Base-by-base conservation (phyloP, 2,329 filamentous ascomycete species). In the Trichoderma harzianum region DNA sequence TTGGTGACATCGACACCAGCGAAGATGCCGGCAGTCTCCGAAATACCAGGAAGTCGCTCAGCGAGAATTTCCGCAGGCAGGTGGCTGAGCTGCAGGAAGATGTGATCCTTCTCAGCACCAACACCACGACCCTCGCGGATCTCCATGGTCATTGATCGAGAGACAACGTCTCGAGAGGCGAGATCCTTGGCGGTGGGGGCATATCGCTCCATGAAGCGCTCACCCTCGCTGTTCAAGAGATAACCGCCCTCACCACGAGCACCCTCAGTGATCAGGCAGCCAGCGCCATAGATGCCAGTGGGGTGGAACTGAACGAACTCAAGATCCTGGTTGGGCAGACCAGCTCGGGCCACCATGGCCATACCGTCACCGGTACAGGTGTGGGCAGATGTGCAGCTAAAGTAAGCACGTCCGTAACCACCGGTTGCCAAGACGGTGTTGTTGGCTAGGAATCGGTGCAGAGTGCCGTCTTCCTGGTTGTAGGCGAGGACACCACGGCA, bases 291-390 rank as follows among this genome's bases (percentile, higher is more conserved):
- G 85, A 99, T 98, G 90, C 95, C 95, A 76, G 95, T 98, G 71
- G 95, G 95, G 84, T 99, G 95, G 90, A 99, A 99, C 86, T 99
- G 95, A 74, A 99, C 96, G 84, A 99, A 99, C 83, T 99, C 96
- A 75, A 98, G 89, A 91, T 99, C 96, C 87, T 99, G 96, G 89
- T 97, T 97, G 78, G 96, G 95, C 53, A 99, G 92, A 83, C 96
- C 96, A 74, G 96, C 96, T 86, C 96, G 94, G 77, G 95, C 93
- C 79, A 98, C 95, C 96, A 99, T 98, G 77, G 96, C 96, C 93
- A 97, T 98, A 82, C 96, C 96, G 81, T 99, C 96, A 89, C 96
- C 96, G 74, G 96, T 99, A 84, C 95, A 98, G 75, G 96, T 98
- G 86, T 99, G 96, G 61, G 96, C 96, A 66, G 95, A 98, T 68